Evolutionary conservation across 495 filamentous ascomycete genomes (phyloP).

Genomic region (Glarea lozoyensis): DNA sequence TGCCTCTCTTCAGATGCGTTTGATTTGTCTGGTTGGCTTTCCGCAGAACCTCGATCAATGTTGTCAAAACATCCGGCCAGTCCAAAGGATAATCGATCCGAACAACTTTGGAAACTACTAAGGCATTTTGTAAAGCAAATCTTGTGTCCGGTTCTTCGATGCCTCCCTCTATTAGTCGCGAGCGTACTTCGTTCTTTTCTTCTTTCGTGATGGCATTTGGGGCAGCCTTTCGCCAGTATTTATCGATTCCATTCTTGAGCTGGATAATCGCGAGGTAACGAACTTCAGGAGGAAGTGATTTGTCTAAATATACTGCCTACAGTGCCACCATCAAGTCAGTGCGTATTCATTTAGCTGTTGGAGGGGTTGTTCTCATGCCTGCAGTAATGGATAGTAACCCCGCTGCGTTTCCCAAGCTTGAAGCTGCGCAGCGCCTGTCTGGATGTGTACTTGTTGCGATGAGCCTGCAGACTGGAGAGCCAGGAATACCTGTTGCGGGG

Average conservation of each 20-base stretch:
- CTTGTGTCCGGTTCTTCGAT: conserved; percentile 62
- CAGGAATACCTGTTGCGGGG: conserved; percentile 58
- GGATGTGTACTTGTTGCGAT: conserved; percentile 63
- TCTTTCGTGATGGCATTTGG: conserved; percentile 60
- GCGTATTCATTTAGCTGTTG: neutral
- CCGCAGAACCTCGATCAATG: conserved; percentile 53
- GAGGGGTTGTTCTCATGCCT: conserved; percentile 42
- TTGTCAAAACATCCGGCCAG: conserved; percentile 57
- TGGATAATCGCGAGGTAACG: conserved; percentile 89
- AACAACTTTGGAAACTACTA: conserved; percentile 79
- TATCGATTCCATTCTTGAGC: conserved; percentile 91
- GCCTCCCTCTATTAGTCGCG: conserved; percentile 59
- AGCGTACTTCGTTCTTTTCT: conserved; percentile 67
- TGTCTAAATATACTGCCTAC: conserved; percentile 77
- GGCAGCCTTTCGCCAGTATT: conserved; percentile 76
- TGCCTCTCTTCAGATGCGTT: conserved; percentile 53
- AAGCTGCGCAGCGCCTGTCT: conserved; percentile 74
- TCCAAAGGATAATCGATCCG: conserved; percentile 81
- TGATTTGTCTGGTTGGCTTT: conserved; percentile 33
- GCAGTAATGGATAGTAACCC: conserved; percentile 70
- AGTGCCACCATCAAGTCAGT: conserved; percentile 3
- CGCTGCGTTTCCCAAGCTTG: conserved; percentile 71
- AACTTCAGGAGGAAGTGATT: conserved; percentile 59
- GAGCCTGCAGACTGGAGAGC: conserved; percentile 64
- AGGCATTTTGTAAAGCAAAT: conserved; percentile 76